These are phyloP conservation scores for Micractinium conductrix DNA, from an alignment of 139 green algal genomes.

Conservation along the genomic window DNA sequence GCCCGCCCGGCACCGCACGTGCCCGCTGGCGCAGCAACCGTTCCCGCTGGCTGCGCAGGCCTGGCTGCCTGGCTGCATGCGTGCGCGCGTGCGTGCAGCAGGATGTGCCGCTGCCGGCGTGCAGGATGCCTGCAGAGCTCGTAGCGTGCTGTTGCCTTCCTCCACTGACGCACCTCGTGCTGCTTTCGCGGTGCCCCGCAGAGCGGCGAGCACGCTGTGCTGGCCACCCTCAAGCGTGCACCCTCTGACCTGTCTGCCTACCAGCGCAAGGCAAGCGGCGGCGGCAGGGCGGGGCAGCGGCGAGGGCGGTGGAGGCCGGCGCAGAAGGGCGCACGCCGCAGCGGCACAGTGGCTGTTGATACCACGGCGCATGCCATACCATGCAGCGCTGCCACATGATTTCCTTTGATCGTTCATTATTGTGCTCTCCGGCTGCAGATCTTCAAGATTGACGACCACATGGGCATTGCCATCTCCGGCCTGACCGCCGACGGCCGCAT, in stretches of 20 bases:
- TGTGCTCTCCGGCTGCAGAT: neutral
- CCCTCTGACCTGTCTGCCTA: slow-evolving; percentile 91
- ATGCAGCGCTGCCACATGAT: too few species aligned
- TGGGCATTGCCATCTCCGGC: slow-evolving; percentile 96
- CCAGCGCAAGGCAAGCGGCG: slow-evolving; percentile 87
- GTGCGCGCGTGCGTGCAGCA: neutral
- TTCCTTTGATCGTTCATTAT: too few species aligned
- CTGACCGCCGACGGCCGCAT: slow-evolving; percentile 95
- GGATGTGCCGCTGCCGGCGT: neutral
- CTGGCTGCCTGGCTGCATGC: neutral
- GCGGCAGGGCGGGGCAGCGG: too few species aligned
- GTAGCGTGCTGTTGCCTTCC: neutral
- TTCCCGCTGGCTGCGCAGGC: neutral
- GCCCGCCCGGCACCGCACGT: too few species aligned
- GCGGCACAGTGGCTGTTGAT: too few species aligned
- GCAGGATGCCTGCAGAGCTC: too few species aligned
- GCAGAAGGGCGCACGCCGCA: too few species aligned
- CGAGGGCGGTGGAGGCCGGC: too few species aligned
- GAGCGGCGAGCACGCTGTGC: slow-evolving; percentile 88
- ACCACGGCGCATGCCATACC: too few species aligned
- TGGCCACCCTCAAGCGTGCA: slow-evolving; percentile 92
- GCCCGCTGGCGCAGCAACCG: too few species aligned
- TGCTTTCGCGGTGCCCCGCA: too few species aligned
- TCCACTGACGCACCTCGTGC: too few species aligned
- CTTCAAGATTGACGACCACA: slow-evolving; percentile 98